A percentile compares a stretch with the other conserved stretches of the same genome.
These are phyloP conservation scores for Lupinus albus DNA, from an alignment of 306 rosid genomes.

Conservation along the genomic window DNA sequence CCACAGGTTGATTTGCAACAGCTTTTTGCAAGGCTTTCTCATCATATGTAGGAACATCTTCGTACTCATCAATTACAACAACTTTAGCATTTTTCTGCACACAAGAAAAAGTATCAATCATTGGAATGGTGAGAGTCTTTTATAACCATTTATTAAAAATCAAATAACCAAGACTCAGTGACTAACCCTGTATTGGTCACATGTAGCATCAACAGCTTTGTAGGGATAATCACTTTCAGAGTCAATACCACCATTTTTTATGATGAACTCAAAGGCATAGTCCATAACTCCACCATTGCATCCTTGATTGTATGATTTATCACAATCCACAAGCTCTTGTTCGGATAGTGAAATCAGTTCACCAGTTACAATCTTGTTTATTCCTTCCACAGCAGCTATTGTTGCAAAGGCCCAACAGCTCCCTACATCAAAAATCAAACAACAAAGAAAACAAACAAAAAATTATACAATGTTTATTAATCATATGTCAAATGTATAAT, in stretches of 20 bases:
- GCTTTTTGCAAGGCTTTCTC: constrained; percentile 79
- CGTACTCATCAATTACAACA: constrained; percentile 67
- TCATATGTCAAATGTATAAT: neutral
- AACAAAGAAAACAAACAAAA: neutral
- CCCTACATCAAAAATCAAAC: constrained; percentile 55
- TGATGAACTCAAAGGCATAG: constrained; percentile 81
- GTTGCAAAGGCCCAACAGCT: constrained; percentile 99
- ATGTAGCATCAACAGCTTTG: constrained; percentile 57
- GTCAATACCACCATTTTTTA: constrained; percentile 88
- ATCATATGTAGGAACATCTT: constrained; percentile 70
- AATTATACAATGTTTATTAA: constrained; percentile 5
- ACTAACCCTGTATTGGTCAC: constrained; percentile 70
- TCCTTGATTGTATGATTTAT: constrained; percentile 73
- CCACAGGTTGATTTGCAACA: constrained; percentile 70
- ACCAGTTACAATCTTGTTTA: constrained; percentile 81
- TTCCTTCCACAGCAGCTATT: constrained; percentile 71
- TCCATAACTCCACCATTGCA: constrained; percentile 98
- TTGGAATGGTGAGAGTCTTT: neutral
- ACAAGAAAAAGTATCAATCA: constrained; percentile 18
- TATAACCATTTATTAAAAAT: neutral
- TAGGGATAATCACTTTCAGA: constrained; percentile 90
- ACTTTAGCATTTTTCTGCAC: constrained; percentile 86
- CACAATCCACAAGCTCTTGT: constrained; percentile 96
- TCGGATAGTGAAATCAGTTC: constrained; percentile 77
- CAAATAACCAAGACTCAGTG: neutral